Percentiles rank a stretch among this genome's conserved stretches.
phyloP scores from a whole-genome alignment of 345 rosid genomes.

The Pugionium dolabratum region DNA sequence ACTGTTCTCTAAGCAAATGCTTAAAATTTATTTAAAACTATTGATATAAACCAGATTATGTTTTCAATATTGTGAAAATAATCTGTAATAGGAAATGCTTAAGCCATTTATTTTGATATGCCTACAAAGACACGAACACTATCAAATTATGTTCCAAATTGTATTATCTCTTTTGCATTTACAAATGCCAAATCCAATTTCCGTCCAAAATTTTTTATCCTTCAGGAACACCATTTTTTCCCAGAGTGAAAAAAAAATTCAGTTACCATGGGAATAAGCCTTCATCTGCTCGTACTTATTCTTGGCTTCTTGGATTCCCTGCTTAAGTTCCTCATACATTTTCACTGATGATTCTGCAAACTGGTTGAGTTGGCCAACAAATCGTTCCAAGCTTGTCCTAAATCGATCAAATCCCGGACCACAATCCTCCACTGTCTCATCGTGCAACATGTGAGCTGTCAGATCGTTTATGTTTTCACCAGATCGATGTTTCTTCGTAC shows the following conservation, averaged over 20 bases:
- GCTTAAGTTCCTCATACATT: constrained; percentile 52
- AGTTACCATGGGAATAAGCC: constrained; percentile 35
- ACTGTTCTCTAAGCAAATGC: too few relatives aligned
- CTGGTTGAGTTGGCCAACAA: constrained; percentile 52
- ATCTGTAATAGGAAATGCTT: background rate
- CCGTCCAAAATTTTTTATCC: constrained; percentile 21
- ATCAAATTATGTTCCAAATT: too few relatives aligned
- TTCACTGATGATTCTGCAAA: constrained; percentile 59
- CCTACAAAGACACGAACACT: background rate
- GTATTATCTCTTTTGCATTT: constrained; percentile 24
- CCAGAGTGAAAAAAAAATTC: background rate
- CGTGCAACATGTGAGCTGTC: constrained; percentile 46
- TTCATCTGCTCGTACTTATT: constrained; percentile 36
- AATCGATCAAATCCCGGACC: constrained; percentile 59
- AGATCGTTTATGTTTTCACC: constrained; percentile 44
- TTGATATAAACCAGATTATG: too few relatives aligned
- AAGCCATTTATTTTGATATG: constrained; percentile 11
- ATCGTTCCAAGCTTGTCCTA: constrained; percentile 54
- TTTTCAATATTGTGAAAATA: too few relatives aligned
- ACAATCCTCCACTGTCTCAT: constrained; percentile 58
- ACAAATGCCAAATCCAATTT: constrained; percentile 37
- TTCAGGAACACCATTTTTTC: background rate
- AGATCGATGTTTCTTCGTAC: constrained; percentile 48
- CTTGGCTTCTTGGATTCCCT: constrained; percentile 55
- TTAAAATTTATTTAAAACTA: too few relatives aligned